Evolutionary conservation across 768 basidiomycete genomes (phyloP).

Genomic region (Favolaschia claudopus): DNA sequence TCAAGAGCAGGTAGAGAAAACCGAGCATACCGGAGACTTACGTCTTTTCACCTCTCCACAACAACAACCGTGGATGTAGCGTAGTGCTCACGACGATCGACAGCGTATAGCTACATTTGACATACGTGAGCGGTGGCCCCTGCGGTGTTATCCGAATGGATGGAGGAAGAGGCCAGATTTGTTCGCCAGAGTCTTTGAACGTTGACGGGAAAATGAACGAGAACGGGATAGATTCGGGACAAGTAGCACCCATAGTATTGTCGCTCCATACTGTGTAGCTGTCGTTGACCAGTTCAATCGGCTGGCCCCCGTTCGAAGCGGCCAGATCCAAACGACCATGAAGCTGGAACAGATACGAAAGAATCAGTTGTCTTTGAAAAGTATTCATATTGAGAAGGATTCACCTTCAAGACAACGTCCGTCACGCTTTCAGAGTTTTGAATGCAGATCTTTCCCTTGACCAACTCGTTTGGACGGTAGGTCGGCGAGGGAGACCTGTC

Average conservation of each 20-base stretch:
- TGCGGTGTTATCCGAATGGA: constrained; percentile 11
- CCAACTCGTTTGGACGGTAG: constrained; percentile 29
- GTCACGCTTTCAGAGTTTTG: constrained; percentile 23
- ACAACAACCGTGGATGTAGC: constrained; percentile 13
- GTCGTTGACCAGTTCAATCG: constrained; percentile 10
- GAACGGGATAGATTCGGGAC: constrained; percentile 10
- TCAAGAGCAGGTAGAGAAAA: not conserved
- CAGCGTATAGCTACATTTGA: constrained; percentile 11
- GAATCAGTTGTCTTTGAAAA: not conserved
- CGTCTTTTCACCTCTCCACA: constrained; percentile 17
- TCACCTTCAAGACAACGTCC: constrained; percentile 35
- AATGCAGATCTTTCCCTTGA: constrained; percentile 35
- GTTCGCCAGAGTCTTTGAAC: constrained; percentile 12
- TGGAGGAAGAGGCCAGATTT: constrained; percentile 14
- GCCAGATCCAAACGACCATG: constrained; percentile 19
- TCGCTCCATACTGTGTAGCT: constrained; percentile 19
- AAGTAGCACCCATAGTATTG: not conserved
- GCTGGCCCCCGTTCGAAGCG: constrained; percentile 2
- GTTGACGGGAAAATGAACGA: constrained; percentile 20
- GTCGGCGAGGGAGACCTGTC: constrained; percentile 24
- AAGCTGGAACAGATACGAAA: constrained; percentile 1
- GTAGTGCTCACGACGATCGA: constrained; percentile 15
- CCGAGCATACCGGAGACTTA: not conserved
- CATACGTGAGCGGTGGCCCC: constrained; percentile 2
- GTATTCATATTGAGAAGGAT: not conserved